These are phyloP conservation scores for Medicago truncatula DNA, from an alignment of 306 rosid species.

Conservation along the genomic window DNA sequence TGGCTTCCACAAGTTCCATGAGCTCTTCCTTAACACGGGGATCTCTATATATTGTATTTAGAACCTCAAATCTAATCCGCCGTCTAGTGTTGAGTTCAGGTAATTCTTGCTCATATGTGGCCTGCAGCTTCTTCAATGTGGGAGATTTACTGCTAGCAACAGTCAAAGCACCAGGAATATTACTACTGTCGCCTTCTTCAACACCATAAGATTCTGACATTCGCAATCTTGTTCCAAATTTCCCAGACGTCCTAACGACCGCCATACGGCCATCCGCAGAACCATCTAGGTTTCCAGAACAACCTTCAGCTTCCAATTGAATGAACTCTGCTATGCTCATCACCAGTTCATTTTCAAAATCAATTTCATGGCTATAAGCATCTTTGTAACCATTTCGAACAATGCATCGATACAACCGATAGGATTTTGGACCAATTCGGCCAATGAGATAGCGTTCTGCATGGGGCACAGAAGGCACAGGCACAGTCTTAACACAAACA, in stretches of 20 bases:
- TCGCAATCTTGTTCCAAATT: constrained; percentile 72
- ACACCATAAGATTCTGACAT: constrained; percentile 58
- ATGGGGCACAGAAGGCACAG: constrained; percentile 78
- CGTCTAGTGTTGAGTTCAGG: constrained; percentile 59
- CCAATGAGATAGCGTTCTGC: constrained; percentile 86
- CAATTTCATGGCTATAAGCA: constrained; percentile 57
- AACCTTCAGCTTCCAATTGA: constrained; percentile 91
- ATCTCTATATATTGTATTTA: constrained; percentile 66
- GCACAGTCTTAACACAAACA: constrained; percentile 83
- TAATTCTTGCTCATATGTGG: constrained; percentile 80
- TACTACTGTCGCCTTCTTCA: constrained; percentile 53
- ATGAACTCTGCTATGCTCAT: constrained; percentile 94
- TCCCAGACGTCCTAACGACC: constrained; percentile 82
- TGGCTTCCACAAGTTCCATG: constrained; percentile 83
- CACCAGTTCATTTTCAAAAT: constrained; percentile 86
- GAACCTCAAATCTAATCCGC: constrained; percentile 58
- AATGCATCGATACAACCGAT: constrained; percentile 79
- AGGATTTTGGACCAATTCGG: constrained; percentile 88
- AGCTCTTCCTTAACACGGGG: constrained; percentile 77
- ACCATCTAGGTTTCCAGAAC: constrained; percentile 61
- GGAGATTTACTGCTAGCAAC: constrained; percentile 69
- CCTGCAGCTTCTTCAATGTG: constrained; percentile 66
- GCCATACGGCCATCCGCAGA: constrained; percentile 80
- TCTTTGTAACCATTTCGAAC: constrained; percentile 92
- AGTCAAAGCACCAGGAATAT: constrained; percentile 51